These are phyloP conservation scores for Solanum clarkiae DNA, from an alignment of 257 asterid genomes.

Conservation along the genomic window DNA sequence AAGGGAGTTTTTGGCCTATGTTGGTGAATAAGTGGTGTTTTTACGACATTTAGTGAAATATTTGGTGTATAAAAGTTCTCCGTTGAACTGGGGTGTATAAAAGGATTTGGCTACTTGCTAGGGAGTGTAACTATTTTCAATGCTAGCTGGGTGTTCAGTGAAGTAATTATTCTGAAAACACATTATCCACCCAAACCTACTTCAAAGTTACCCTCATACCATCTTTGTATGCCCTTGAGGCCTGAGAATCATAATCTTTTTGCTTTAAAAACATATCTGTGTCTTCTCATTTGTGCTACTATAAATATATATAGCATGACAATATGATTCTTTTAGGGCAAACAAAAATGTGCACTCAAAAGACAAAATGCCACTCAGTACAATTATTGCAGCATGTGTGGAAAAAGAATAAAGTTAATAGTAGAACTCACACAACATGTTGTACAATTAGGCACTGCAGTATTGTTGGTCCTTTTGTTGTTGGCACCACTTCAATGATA, in stretches of 20 bases:
- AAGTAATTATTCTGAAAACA: background rate
- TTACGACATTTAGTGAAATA: background rate
- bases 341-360: constrained; percentile 29
- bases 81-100: background rate
- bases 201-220: background rate
- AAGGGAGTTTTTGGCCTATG: background rate
- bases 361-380: no score
- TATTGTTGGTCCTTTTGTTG: no score
- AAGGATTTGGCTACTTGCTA: background rate
- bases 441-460: no score
- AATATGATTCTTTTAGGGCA: constrained; percentile 22
- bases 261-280: background rate
- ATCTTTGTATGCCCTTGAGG: background rate
- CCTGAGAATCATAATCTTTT: background rate
- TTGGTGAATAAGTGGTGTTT: background rate
- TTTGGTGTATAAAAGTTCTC: background rate
- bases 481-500: no score
- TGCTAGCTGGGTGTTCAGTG: background rate
- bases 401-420: no score
- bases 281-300: background rate
- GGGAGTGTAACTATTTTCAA: background rate
- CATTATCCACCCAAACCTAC: background rate
- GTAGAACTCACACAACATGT: no score
- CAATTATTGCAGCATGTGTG: no score
- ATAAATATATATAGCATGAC: background rate